Evolutionary conservation across 257 asterid genomes (phyloP), one percentile per base, ranked within the genome.

Genomic region (Thymus quinquecostatus): DNA sequence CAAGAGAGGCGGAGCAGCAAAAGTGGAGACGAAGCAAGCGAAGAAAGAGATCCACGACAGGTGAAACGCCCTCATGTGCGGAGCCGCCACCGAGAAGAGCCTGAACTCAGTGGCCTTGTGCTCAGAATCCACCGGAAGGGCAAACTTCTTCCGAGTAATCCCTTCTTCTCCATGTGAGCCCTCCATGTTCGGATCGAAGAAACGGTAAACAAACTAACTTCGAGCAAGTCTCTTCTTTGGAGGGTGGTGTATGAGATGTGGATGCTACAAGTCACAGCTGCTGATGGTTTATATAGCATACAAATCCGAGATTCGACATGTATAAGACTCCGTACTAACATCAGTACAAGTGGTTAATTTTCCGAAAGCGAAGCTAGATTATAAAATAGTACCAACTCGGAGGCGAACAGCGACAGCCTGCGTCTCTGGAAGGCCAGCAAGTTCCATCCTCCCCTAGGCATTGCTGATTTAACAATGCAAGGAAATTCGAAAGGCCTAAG

Each of bases 31-130:
- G 48, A 92, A 92, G 54, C 97, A 92, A 1, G 96, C 72, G 34
- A 87, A 87, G 83, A 89, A 87, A 0, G 97, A 92, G 13, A 89
- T 32, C 97, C 96, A 89, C 6, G 96, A 80, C 32, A 89, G 83
- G 13, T 89, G 97, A 62, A 89, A 92, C 0, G 96, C 87, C 10
- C 96, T 76, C 97, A 89, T 89, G 71, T 89, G 97, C 7, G 96
- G 97, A 1, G 87, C 78, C 0, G 92, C 89, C 27, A 70, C 44
- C 1, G 97, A 92, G 34, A 76, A 75, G 0, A 89, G 73, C 21
- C 84, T 60, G 79, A 92, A 86, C n/a, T 82, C 86, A 2, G 89
- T 86, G 34, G 93, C 80, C 60, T 82, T 92, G 49, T 89, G 90
- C 38, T 89, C 97, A 5, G 96, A 89, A 36, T 91, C 96, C 60